Conservation (phyloP, 768 basidiomycete species). For the Piloderma croceum region DNA sequence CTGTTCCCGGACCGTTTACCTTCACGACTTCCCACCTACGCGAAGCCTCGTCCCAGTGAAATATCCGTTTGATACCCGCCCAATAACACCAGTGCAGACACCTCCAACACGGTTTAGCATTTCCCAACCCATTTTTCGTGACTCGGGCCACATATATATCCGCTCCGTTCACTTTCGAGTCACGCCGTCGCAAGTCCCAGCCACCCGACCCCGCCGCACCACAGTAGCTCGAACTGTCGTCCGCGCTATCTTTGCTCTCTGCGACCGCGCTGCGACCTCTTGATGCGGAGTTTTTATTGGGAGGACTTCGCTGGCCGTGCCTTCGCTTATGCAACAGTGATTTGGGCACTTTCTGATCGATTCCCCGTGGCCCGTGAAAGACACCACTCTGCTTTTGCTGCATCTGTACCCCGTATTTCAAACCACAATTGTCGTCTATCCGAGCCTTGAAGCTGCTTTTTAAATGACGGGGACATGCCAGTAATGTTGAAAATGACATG, state of each 20-base stretch:
- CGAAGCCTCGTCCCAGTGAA: conserved; percentile 41
- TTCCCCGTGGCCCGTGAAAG: conserved; percentile 15
- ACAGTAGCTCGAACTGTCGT: too few species aligned
- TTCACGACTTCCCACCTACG: conserved; percentile 39
- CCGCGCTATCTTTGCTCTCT: too few species aligned
- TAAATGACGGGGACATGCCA: conserved; percentile 46
- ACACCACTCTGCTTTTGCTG: conserved; percentile 10
- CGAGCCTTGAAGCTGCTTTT: conserved; percentile 46
- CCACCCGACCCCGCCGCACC: too few species aligned
- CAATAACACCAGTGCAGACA: conserved; percentile 53
- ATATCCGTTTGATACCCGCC: conserved; percentile 53
- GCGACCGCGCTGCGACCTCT: too few species aligned
- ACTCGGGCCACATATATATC: conserved; percentile 51
- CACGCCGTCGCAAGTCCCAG: conserved; percentile 32
- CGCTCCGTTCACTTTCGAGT: conserved; percentile 42
- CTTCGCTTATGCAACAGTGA: too few species aligned
- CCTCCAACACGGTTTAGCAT: conserved; percentile 49
- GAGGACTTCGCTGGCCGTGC: too few species aligned
- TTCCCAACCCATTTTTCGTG: conserved; percentile 45
- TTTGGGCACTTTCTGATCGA: conserved; percentile 1
- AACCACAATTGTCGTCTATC: conserved; percentile 22
- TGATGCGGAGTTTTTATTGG: too few species aligned
- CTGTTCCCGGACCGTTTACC: conserved; percentile 35
- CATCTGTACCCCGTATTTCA: conserved; percentile 8
- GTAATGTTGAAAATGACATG: conserved; percentile 50